Percentiles rank a stretch among this genome's conserved stretches.
Evolutionary conservation across 2,329 filamentous ascomycete species (phyloP).

Genomic region (Bipolaris bicolor): DNA sequence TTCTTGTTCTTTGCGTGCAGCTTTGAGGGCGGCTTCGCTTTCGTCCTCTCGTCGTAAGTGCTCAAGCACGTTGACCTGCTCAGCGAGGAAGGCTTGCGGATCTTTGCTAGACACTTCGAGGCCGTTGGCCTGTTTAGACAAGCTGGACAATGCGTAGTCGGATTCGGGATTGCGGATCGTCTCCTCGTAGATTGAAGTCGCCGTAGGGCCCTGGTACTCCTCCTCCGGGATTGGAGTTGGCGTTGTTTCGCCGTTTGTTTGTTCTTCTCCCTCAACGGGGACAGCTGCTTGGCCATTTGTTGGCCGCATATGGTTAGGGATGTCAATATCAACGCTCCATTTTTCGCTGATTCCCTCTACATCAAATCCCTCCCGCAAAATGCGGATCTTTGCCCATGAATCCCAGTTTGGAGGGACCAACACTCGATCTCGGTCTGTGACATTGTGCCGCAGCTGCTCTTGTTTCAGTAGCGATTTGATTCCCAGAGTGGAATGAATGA

Average conservation of each 20-base stretch:
- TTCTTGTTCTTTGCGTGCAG: slow-evolving; percentile 45
- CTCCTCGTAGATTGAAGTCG: slow-evolving; percentile 77
- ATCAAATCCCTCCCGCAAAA: slow-evolving; percentile 89
- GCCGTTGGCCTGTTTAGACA: slow-evolving; percentile 52
- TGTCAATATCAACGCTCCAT: slow-evolving; percentile 83
- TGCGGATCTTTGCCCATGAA: slow-evolving; percentile 95
- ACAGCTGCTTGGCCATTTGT: slow-evolving; percentile 28
- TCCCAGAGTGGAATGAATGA: slow-evolving; percentile 84
- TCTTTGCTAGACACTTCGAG: slow-evolving; percentile 73
- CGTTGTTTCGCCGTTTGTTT: slow-evolving; percentile 15
- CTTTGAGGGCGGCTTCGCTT: slow-evolving; percentile 56
- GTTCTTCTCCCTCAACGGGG: slow-evolving; percentile 19
- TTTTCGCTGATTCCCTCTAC: slow-evolving; percentile 83
- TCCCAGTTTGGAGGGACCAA: slow-evolving; percentile 97
- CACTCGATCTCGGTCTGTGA: slow-evolving; percentile 93
- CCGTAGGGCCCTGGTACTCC: slow-evolving; percentile 56
- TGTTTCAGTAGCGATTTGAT: slow-evolving; percentile 77
- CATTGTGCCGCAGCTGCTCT: slow-evolving; percentile 65
- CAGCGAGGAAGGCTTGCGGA: slow-evolving; percentile 76
- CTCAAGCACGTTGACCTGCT: slow-evolving; percentile 79
- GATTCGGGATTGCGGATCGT: slow-evolving; percentile 77
- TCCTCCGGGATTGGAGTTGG: slow-evolving; percentile 17
- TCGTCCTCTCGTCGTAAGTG: slow-evolving; percentile 64
- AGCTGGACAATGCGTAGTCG: slow-evolving; percentile 48
- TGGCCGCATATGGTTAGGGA: slow-evolving; percentile 36